Base-by-base conservation (phyloP, 768 basidiomycete species). In the Trametes punicea region DNA sequence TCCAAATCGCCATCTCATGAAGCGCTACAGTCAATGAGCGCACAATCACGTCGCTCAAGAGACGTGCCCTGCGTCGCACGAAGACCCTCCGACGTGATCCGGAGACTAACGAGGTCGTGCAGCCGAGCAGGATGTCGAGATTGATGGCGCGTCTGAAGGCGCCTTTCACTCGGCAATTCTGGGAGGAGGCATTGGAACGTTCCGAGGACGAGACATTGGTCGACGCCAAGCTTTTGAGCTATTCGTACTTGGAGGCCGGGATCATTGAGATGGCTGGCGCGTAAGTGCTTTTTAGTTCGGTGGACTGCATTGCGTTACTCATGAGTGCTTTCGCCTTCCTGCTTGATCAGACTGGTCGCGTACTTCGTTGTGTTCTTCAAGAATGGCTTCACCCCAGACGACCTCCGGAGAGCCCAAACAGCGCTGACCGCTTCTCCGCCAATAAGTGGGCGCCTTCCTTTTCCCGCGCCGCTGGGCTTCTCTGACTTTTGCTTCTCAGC, bases 341-440 rank as follows among this genome's bases (percentile, higher is more conserved):
- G 4, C 2, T n/a, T n/a, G 13, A 20, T 18, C 55, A 86, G 83
- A 8, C 63, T 86, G n/a, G 69, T 82, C 11, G 77, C 79, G 6
- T 87, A 86, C 64, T 86, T 87, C 59, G 77, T 86, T 15, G 83
- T 86, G 11, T 87, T 86, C 66, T 77, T 72, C 70, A 81, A 81
- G 67, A 72, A 74, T 18, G 85, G 85, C 0, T 85, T 87, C 64
- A 74, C 81, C 2, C 85, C 85, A 4, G 67, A 57, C 18, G 85
- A 87, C 64, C 71, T 87, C 51, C 67, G 70, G 18, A 64, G 57
- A 13, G 81, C 84, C 1, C 85, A 87, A 62, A 63, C 73, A 5
- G 42, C 38, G 4, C 31, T 30, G 26, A 59, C 8, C 27, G 42
- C 21, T 15, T 21, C 27, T 2, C 57, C 57, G 6, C n/a, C 36